Conservation (phyloP, 2,329 filamentous ascomycete genomes). For the Calonectria crousiana region DNA sequence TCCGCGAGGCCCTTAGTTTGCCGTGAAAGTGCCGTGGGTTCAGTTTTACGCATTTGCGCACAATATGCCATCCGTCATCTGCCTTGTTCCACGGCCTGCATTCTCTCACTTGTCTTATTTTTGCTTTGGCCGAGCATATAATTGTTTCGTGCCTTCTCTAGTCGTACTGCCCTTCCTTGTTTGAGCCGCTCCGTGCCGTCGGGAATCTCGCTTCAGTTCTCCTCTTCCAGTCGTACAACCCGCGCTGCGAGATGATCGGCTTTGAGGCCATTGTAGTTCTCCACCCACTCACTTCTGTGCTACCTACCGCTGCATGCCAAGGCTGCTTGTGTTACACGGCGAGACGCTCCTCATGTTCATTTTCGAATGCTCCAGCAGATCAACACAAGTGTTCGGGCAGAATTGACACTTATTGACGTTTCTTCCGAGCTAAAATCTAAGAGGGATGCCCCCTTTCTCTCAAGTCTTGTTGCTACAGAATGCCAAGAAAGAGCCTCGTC, state of each 20-base stretch:
- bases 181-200: slow-evolving; percentile 17
- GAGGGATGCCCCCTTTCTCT: not conserved
- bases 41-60: not conserved
- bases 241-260: slow-evolving; percentile 25
- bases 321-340: slow-evolving; percentile 36
- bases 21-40: not conserved
- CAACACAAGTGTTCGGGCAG: slow-evolving; percentile 24
- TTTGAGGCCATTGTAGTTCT: slow-evolving; percentile 25
- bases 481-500: not conserved
- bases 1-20: not conserved
- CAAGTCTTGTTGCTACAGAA: not conserved
- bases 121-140: not conserved
- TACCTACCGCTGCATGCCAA: not conserved
- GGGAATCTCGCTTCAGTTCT: slow-evolving; percentile 36
- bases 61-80: not conserved
- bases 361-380: slow-evolving; percentile 24
- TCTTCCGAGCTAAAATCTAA: not conserved
- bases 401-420: not conserved
- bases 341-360: slow-evolving; percentile 25
- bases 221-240: slow-evolving; percentile 29
- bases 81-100: not conserved
- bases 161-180: slow-evolving; percentile 22
- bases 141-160: slow-evolving; percentile 1
- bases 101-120: not conserved
- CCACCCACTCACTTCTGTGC: not conserved